Conservation (phyloP, 2,329 filamentous ascomycete species). For the Diaporthe ampelina region DNA sequence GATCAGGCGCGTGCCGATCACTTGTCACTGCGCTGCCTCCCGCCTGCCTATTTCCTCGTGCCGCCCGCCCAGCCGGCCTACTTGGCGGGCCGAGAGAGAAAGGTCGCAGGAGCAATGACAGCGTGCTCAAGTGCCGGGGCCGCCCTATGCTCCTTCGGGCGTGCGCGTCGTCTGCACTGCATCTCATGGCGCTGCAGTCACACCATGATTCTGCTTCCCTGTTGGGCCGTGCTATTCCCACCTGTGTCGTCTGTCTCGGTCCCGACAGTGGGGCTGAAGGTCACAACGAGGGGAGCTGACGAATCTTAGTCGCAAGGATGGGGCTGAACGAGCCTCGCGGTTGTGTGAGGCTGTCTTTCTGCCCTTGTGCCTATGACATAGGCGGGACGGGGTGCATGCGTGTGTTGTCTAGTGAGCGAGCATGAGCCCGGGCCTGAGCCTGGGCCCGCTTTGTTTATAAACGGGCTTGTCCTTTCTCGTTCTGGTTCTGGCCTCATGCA, state of each 20-base stretch:
- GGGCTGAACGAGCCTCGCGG: slow-evolving; percentile 26
- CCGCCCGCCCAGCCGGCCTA: background rate
- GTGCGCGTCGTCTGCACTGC: background rate
- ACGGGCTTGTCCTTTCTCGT: background rate
- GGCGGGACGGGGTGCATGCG: background rate
- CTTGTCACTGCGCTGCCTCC: background rate
- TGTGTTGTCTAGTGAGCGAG: background rate
- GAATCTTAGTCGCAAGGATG: background rate
- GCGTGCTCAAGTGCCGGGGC: background rate
- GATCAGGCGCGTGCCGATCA: slow-evolving; percentile 12
- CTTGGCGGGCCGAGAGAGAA: slow-evolving; percentile 9
- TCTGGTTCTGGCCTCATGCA: background rate
- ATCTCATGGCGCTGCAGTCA: background rate
- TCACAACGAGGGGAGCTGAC: slow-evolving; percentile 15
- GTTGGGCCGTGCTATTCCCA: background rate
- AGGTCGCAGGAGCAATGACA: background rate
- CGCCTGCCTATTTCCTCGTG: background rate
- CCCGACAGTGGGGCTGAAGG: slow-evolving; percentile 20
- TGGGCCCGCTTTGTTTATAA: slow-evolving; percentile 5
- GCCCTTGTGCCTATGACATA: slow-evolving; percentile 20
- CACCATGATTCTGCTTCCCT: background rate
- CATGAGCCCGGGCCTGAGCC: too few species aligned
- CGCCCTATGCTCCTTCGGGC: background rate
- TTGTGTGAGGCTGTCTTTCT: slow-evolving; percentile 22
- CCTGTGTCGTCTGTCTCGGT: slow-evolving; percentile 2